These are phyloP conservation scores for Malassezia furfur DNA, from an alignment of 1,284 basidiomycete genomes.

Conservation along the genomic window DNA sequence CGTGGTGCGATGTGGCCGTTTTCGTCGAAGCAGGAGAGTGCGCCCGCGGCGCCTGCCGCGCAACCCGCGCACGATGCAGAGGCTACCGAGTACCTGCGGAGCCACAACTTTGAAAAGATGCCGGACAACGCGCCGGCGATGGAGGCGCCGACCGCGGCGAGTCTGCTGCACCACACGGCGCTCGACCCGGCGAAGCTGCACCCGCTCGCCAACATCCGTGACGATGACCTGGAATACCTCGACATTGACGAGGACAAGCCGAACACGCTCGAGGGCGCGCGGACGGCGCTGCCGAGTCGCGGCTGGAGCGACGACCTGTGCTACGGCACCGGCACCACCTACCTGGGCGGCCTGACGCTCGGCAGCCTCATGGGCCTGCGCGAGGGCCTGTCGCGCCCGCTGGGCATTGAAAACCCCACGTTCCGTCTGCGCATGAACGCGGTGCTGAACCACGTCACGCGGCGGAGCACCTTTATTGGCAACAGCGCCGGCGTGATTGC, in stretches of 20 bases:
- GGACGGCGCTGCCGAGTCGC: conserved; percentile 51
- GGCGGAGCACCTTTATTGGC: conserved; percentile 92
- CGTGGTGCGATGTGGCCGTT: conserved; percentile 14
- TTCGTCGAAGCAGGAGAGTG: conserved; percentile 1
- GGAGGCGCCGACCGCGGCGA: conserved; percentile 85
- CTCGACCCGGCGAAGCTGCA: conserved; percentile 74
- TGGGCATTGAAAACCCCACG: conserved; percentile 52
- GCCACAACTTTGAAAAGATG: conserved; percentile 24
- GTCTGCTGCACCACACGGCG: conserved; percentile 72
- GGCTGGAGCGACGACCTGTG: conserved; percentile 99
- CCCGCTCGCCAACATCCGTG: conserved; percentile 38
- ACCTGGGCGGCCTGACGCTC: conserved; percentile 85
- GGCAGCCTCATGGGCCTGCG: conserved; percentile 92
- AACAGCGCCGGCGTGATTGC: conserved; percentile 96
- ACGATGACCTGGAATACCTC: conserved; percentile 47
- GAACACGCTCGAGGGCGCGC: conserved; percentile 41
- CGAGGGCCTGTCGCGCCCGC: conserved; percentile 78
- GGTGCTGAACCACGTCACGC: conserved; percentile 86
- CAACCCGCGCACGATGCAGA: background rate
- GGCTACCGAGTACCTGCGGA: conserved; percentile 22
- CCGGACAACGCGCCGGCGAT: conserved; percentile 62
- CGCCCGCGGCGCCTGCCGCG: background rate
- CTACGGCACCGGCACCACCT: conserved; percentile 98
- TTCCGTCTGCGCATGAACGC: conserved; percentile 86
- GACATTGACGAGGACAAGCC: conserved; percentile 44